A percentile compares a stretch with the other conserved stretches of the same genome.
Evolutionary conservation across 176 grass and related monocot species (phyloP).

Genomic region (Carex cristatella): DNA sequence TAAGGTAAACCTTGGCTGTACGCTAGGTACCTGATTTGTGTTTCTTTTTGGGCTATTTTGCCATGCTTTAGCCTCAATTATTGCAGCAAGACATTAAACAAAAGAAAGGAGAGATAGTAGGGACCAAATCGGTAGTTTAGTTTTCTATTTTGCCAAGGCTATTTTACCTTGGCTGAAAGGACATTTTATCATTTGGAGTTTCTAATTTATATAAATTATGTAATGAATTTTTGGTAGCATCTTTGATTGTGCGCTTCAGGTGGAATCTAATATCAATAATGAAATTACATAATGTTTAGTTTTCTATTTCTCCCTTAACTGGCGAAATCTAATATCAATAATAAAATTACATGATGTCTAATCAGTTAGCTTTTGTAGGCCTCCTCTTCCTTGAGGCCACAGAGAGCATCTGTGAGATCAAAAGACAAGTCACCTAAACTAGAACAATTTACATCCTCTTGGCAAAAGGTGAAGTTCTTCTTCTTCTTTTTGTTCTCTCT

Average conservation of each 20-base stretch:
- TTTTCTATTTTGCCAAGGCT: too few relatives aligned
- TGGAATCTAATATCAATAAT: not conserved
- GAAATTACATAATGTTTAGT: not conserved
- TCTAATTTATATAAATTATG: not conserved
- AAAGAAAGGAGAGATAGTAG: not conserved
- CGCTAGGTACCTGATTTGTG: not conserved
- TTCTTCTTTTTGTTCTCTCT: not conserved
- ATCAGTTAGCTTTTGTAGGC: slow-evolving; percentile 18
- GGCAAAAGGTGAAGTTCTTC: slow-evolving; percentile 52
- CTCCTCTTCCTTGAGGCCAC: slow-evolving; percentile 18
- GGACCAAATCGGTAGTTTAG: not conserved
- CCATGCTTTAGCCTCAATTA: slow-evolving; percentile 3
- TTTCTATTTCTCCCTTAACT: not conserved
- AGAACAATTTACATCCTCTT: slow-evolving; percentile 36
- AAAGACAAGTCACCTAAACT: slow-evolving; percentile 53
- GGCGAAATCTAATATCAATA: not conserved
- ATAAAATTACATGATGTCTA: slow-evolving; percentile 4
- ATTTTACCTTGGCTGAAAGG: too few relatives aligned
- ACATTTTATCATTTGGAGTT: not conserved
- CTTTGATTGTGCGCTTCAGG: not conserved
- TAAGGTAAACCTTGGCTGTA: slow-evolving; percentile 45
- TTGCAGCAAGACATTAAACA: not conserved
- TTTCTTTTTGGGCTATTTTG: slow-evolving; percentile 14
- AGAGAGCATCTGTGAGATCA: slow-evolving; percentile 33
- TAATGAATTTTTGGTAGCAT: not conserved